phyloP scores from a whole-genome alignment of 768 basidiomycete genomes.

The Hygrophoropsis aurantiaca region DNA sequence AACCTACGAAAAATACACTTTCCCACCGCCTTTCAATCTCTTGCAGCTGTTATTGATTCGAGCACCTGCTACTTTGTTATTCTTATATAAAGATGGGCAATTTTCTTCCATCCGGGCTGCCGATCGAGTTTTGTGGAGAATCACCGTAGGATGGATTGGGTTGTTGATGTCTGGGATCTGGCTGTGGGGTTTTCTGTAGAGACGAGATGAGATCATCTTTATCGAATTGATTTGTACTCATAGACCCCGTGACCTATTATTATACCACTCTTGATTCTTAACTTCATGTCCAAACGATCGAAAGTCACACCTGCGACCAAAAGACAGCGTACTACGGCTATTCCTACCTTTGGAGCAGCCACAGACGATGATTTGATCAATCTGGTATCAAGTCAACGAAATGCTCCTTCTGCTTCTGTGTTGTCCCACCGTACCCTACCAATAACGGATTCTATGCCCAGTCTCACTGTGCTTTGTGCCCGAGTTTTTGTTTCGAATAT shows the following conservation, averaged over 20 bases:
- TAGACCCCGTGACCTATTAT: too few species aligned
- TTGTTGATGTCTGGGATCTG: conserved; percentile 26
- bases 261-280: neutral
- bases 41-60: conserved; percentile 16
- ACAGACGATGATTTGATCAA: conserved; percentile 43
- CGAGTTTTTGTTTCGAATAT: conserved; percentile 51
- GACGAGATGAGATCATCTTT: too few species aligned
- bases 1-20: conserved; percentile 39
- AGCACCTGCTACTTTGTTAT: conserved; percentile 2
- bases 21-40: conserved; percentile 55
- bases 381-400: conserved; percentile 31
- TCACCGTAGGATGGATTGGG: conserved; percentile 39
- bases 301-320: conserved; percentile 9
- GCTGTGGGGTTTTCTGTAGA: conserved; percentile 23
- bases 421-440: conserved; percentile 46
- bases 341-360: conserved; percentile 41
- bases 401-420: conserved; percentile 49
- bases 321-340: conserved; percentile 9
- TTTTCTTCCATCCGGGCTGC: conserved; percentile 8
- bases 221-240: too few species aligned
- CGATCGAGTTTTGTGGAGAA: conserved; percentile 42
- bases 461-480: conserved; percentile 50
- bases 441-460: conserved; percentile 31
- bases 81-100: conserved; percentile 17
- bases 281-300: conserved; percentile 13